These are phyloP conservation scores for Isabelozyma pseudorhagii DNA, from an alignment of 805 yeast species.

Conservation along the genomic window DNA sequence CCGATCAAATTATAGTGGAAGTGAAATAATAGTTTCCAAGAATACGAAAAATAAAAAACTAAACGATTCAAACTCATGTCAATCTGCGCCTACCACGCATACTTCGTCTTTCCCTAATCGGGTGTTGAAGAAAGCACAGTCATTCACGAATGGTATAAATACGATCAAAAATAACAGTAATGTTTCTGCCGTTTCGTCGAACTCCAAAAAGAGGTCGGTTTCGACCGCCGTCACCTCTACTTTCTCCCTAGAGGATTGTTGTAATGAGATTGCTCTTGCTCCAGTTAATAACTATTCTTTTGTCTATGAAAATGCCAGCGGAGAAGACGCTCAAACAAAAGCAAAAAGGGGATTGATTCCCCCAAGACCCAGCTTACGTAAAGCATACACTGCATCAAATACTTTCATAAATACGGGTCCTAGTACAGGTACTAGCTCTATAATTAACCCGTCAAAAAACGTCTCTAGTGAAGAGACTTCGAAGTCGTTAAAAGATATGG, in stretches of 20 bases:
- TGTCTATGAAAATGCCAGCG: constrained; percentile 14
- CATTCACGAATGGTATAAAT: background rate
- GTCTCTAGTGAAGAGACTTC: constrained; percentile 2
- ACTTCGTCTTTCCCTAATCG: background rate
- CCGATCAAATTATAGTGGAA: background rate
- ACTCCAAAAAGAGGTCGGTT: background rate
- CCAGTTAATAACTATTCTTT: constrained; percentile 14
- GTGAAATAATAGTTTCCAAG: background rate
- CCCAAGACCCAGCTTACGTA: background rate
- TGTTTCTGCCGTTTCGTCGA: background rate
- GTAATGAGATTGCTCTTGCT: constrained; percentile 12
- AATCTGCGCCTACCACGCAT: background rate
- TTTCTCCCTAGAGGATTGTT: constrained; percentile 12
- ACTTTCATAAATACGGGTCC: background rate
- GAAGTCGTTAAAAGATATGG: constrained; percentile 19
- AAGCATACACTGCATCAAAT: background rate
- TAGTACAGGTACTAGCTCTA: constrained; percentile 2
- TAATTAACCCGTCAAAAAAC: background rate
- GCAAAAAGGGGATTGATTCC: background rate
- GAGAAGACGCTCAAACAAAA: constrained; percentile 1
- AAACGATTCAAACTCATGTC: background rate
- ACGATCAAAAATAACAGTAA: background rate
- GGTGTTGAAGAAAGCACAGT: constrained; percentile 1
- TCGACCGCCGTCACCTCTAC: background rate
- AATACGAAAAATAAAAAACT: background rate